Evolutionary conservation across 2,329 filamentous ascomycete species (phyloP).

Genomic region (Clonostachys chloroleuca): DNA sequence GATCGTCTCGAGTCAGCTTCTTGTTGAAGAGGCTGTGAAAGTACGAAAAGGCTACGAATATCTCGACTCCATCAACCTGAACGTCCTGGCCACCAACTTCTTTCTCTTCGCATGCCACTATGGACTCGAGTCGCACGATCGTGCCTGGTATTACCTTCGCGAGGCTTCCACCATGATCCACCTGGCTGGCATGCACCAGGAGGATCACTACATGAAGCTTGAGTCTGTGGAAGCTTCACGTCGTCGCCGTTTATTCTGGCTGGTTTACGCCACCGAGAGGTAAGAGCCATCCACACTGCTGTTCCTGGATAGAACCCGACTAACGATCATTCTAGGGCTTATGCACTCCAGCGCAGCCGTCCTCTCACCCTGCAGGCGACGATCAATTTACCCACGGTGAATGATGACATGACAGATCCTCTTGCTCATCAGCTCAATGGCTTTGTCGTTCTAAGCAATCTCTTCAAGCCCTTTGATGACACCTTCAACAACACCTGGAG

Average conservation of each 20-base stretch:
- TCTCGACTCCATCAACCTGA: constrained; percentile 48
- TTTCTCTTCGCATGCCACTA: constrained; percentile 73
- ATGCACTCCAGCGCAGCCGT: constrained; percentile 65
- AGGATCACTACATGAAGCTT: constrained; percentile 56
- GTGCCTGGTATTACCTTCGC: constrained; percentile 75
- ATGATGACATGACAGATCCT: constrained; percentile 55
- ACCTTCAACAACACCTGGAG: constrained; percentile 62
- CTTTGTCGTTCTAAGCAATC: constrained; percentile 55
- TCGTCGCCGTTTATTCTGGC: constrained; percentile 66
- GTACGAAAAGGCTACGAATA: constrained; percentile 61
- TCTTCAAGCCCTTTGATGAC: constrained; percentile 66
- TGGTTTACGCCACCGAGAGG: constrained; percentile 69
- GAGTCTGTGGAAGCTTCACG: constrained; percentile 57
- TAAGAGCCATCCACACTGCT: constrained; percentile 23
- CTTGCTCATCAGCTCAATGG: constrained; percentile 46
- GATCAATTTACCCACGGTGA: constrained; percentile 59
- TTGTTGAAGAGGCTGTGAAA: constrained; percentile 64
- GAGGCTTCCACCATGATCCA: constrained; percentile 70
- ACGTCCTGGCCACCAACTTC: constrained; percentile 68
- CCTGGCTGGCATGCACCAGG: constrained; percentile 56
- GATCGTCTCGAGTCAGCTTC: constrained; percentile 58
- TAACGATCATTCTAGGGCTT: constrained; percentile 40
- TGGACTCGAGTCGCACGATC: constrained; percentile 67
- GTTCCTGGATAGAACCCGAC: not conserved
- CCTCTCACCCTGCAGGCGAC: constrained; percentile 68